phyloP scores from a whole-genome alignment of 1,139 yeast species.

The Sugiyamaella pinicola region DNA sequence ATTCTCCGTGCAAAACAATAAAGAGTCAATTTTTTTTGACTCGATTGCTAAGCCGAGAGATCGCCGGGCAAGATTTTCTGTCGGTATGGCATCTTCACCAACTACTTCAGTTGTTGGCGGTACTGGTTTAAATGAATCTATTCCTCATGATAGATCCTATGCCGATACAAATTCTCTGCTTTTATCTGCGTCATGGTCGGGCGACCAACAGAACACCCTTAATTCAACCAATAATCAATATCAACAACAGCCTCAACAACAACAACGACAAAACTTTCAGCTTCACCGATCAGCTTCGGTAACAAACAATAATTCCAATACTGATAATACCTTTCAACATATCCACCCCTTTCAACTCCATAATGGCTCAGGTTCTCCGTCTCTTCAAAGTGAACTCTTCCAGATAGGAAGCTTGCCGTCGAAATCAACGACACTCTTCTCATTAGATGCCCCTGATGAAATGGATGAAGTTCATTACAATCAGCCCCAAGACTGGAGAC shows the following conservation, averaged over 20 bases:
- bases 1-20: slow-evolving; percentile 17
- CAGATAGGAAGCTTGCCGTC: slow-evolving; percentile 17
- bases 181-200: slow-evolving; percentile 16
- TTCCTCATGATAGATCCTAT: slow-evolving; percentile 9
- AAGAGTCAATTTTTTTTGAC: slow-evolving; percentile 22
- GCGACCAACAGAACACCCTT: slow-evolving; percentile 2
- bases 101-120: slow-evolving; percentile 7
- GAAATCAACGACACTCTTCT: slow-evolving; percentile 20
- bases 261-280: background rate
- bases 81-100: slow-evolving; percentile 19
- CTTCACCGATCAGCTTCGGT: background rate
- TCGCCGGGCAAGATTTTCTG: slow-evolving; percentile 19
- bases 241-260: slow-evolving; percentile 14
- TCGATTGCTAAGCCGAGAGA: slow-evolving; percentile 20
- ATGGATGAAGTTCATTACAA: slow-evolving; percentile 16
- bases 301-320: slow-evolving; percentile 3
- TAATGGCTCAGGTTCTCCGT: slow-evolving; percentile 12
- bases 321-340: slow-evolving; percentile 26
- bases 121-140: slow-evolving; percentile 6
- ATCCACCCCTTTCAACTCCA: slow-evolving; percentile 33
- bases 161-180: slow-evolving; percentile 15
- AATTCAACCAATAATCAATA: background rate
- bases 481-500: slow-evolving; percentile 18
- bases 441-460: slow-evolving; percentile 20
- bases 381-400: slow-evolving; percentile 18